Evolutionary conservation across 768 basidiomycete genomes (phyloP).

Genomic region (Omphalotus guepiniiformis): DNA sequence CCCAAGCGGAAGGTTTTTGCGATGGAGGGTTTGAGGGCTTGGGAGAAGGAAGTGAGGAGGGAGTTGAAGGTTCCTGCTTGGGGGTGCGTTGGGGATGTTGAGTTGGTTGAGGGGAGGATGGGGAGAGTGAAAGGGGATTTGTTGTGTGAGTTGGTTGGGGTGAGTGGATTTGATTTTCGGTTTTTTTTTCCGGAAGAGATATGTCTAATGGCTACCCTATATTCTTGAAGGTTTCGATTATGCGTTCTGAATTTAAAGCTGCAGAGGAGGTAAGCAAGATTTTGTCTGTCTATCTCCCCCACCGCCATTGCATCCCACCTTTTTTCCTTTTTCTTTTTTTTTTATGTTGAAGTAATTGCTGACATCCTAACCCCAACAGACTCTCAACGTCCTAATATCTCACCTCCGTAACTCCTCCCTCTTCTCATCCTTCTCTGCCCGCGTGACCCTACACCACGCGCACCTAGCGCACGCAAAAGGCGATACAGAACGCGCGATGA

Average conservation of each 20-base stretch:
- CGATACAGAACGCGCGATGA: conserved; percentile 45
- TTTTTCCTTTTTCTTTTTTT: too few relatives aligned
- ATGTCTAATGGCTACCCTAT: neutral
- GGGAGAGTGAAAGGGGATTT: conserved; percentile 68
- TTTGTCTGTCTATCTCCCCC: too few relatives aligned
- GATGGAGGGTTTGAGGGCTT: conserved; percentile 43
- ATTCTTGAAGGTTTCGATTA: conserved; percentile 49
- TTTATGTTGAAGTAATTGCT: neutral
- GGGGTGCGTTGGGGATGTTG: conserved; percentile 48
- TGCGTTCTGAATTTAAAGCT: conserved; percentile 63
- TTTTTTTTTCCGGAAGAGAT: neutral
- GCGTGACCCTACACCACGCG: conserved; percentile 64
- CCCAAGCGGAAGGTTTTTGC: conserved; percentile 74
- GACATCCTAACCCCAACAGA: conserved; percentile 18
- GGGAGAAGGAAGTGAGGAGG: conserved; percentile 22
- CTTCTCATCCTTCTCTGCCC: conserved; percentile 52
- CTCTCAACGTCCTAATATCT: conserved; percentile 49
- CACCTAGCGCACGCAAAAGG: conserved; percentile 71
- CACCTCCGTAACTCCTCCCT: conserved; percentile 51
- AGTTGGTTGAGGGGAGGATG: conserved; percentile 43
- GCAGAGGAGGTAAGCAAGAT: conserved; percentile 48
- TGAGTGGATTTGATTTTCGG: conserved; percentile 31
- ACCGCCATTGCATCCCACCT: too few relatives aligned
- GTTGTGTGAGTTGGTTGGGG: conserved; percentile 64
- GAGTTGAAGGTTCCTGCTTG: conserved; percentile 48